A percentile compares a stretch with the other conserved stretches of the same genome.
These are phyloP conservation scores for Rhizopus delemar DNA, from an alignment of 371 early-diverging fungal genomes.

Conservation along the genomic window DNA sequence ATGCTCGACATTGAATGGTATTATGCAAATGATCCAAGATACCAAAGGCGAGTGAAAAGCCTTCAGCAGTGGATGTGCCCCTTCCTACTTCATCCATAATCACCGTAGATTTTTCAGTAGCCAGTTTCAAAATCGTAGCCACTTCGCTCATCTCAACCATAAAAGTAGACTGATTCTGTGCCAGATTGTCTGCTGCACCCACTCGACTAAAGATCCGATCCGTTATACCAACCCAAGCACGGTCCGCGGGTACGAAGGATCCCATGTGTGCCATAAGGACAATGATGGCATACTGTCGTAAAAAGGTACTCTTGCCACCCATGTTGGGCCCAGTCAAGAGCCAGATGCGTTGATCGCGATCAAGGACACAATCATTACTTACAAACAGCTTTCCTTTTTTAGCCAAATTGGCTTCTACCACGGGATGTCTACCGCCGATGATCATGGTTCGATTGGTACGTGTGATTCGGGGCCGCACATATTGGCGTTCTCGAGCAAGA, in stretches of 20 bases:
- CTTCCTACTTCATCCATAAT: slow-evolving; percentile 99
- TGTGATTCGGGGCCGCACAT: slow-evolving; percentile 63
- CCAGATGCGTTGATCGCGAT: slow-evolving; percentile 58
- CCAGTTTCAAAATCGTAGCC: slow-evolving; percentile 81
- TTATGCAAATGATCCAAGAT: slow-evolving; percentile 80
- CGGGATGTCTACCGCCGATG: slow-evolving; percentile 82
- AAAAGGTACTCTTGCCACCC: slow-evolving; percentile 95
- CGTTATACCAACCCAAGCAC: slow-evolving; percentile 82
- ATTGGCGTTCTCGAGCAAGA: slow-evolving; percentile 53
- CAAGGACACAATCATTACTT: slow-evolving; percentile 73
- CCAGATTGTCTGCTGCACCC: slow-evolving; percentile 80
- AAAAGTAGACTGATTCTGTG: slow-evolving; percentile 92
- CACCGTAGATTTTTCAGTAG: slow-evolving; percentile 80
- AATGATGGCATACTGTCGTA: slow-evolving; percentile 82
- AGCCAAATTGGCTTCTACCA: slow-evolving; percentile 77
- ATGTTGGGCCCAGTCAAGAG: slow-evolving; percentile 91
- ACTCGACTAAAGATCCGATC: slow-evolving; percentile 88
- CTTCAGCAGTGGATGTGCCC: slow-evolving; percentile 94
- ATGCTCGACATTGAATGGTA: slow-evolving; percentile 58
- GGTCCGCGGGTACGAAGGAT: slow-evolving; percentile 87
- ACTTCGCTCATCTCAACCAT: slow-evolving; percentile 99
- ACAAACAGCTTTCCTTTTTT: slow-evolving; percentile 65
- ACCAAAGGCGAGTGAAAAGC: slow-evolving; percentile 88
- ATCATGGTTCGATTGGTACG: slow-evolving; percentile 48
- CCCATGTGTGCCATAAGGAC: slow-evolving; percentile 94